Conservation (phyloP, 2,329 filamentous ascomycete genomes). For the Sordariomycetes sp. region DNA sequence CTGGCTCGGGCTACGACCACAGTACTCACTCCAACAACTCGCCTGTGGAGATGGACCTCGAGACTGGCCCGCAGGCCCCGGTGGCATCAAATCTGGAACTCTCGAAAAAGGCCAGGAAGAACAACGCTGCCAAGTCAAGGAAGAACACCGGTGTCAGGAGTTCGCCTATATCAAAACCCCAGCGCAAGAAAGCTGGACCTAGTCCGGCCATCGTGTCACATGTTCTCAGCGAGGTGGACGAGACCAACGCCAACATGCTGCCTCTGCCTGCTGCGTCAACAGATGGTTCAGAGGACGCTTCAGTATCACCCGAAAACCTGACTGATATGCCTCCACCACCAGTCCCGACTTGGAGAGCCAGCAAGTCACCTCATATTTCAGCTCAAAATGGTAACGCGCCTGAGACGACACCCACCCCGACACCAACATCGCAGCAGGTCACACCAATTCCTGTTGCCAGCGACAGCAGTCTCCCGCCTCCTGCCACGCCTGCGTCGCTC, state of each 20-base stretch:
- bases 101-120: conserved; percentile 44
- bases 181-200: conserved; percentile 40
- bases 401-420: conserved; percentile 8
- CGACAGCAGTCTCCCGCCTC: conserved; percentile 27
- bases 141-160: conserved; percentile 50
- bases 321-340: conserved; percentile 61
- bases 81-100: conserved; percentile 35
- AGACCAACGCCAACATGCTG: conserved; percentile 21
- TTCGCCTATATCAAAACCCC: conserved; percentile 64
- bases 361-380: conserved; percentile 57
- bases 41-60: conserved; percentile 48
- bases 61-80: conserved; percentile 26
- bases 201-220: conserved; percentile 49
- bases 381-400: conserved; percentile 34
- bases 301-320: conserved; percentile 54
- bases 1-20: conserved; percentile 33
- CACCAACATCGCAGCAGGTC: background rate
- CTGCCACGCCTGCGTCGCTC: conserved; percentile 78
- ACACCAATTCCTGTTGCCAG: background rate
- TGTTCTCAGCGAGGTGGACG: conserved; percentile 43
- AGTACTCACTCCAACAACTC: conserved; percentile 39
- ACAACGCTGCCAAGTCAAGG: conserved; percentile 38
- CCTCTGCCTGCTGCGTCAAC: conserved; percentile 29
- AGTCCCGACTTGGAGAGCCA: conserved; percentile 55
- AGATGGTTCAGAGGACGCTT: conserved; percentile 54